A percentile compares a stretch with the other conserved stretches of the same genome.
Conservation (phyloP, 352 stramenopile species). For the Thraustotheca clavata region DNA sequence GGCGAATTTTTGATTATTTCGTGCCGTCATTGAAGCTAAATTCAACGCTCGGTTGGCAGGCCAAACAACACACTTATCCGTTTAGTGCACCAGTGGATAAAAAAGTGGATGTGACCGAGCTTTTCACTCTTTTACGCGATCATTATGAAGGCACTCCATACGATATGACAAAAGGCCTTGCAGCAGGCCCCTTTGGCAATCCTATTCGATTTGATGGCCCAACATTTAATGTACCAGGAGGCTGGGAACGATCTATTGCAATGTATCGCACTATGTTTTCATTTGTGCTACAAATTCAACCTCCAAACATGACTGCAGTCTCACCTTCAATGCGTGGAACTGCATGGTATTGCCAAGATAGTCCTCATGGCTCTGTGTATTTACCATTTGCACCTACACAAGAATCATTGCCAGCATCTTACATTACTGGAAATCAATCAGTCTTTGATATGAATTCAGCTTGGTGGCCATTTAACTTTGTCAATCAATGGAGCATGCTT, state of each 20-base stretch:
- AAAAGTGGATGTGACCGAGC: constrained; percentile 42
- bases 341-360: constrained; percentile 55
- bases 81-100: constrained; percentile 81
- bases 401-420: constrained; percentile 37
- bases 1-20: constrained; percentile 77
- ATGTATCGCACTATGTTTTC: constrained; percentile 84
- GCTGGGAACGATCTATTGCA: constrained; percentile 87
- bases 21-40: constrained; percentile 75
- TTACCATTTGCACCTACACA: constrained; percentile 61
- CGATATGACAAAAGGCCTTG: constrained; percentile 76
- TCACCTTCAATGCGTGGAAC: constrained; percentile 41
- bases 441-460: constrained; percentile 55
- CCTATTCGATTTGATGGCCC: constrained; percentile 49
- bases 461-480: constrained; percentile 83
- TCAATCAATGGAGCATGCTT: constrained; percentile 79
- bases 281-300: constrained; percentile 65
- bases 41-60: constrained; percentile 51
- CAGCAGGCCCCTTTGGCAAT: constrained; percentile 82
- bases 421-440: constrained; percentile 53
- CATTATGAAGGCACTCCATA: constrained; percentile 89
- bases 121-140: constrained; percentile 82
- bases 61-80: constrained; percentile 73
- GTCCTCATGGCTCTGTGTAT: constrained; percentile 63
- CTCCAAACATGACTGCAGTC: constrained; percentile 13
- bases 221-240: constrained; percentile 32